Base-by-base conservation (phyloP, 169 alveolate genomes). In the Pseudocohnilembus persalinus region DNA sequence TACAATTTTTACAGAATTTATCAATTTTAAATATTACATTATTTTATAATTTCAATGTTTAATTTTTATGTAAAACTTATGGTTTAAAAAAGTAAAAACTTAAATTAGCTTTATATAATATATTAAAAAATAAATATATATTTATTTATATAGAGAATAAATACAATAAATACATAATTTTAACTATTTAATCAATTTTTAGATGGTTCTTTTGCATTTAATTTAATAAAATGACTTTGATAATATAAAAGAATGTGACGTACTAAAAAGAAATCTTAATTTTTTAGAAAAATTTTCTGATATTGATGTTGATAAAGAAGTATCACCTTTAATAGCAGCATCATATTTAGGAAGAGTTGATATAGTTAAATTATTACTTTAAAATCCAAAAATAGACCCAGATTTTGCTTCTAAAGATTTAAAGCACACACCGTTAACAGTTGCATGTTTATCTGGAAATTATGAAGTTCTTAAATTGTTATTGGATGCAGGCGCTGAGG, bases 311-410 rank as follows among this genome's bases (percentile, higher is more conserved):
- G 93, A 90, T 77, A 68, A 64, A 33, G 85, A 85, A 76, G 86
- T 90, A 80, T 90, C 93, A 34, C 93, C 93, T 29, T 81, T 90
- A 0, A 64, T 86, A 33, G 68, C 86, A 65, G 88, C 91, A 27
- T 86, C 88, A 31, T 90, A 86, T 65, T 76, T 90, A 49, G 91
- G 93, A 28, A 83, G 89, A 86, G 74, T 86, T 34, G 93, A 90
- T 76, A 85, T 90, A 28, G 87, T 86, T 28, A 80, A 81, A 83
- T 79, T 76, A 20, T 83, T 90, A 74, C 77, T 90, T 31, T 79
- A 87, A 75, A 90, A 90, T 83, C 77, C 72, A 29, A 31, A 77
- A 35, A 81, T 90, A 20, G 85, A 90, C 81, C 81, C 83, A 27
- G 89, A 90, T 86, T 77, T 90, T 77, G 82, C 83, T 72, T 74